Base-by-base conservation (phyloP, 192 early-diverging fungal species). In the Umbelopsis vinacea region DNA sequence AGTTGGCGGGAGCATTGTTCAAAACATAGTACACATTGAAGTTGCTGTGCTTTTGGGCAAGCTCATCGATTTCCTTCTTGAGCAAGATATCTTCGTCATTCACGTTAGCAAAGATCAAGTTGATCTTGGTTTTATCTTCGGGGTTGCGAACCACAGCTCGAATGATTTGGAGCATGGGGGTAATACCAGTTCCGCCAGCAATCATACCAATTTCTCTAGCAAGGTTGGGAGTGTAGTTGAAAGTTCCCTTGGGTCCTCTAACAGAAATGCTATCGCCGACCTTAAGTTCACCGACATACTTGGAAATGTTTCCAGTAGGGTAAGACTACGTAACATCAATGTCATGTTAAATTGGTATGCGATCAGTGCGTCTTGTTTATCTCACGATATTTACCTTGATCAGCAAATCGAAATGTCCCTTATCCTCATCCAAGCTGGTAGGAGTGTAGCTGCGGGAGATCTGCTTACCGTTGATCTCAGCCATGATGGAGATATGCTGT, bases 141-240 rank as follows among this genome's bases (percentile, higher is more conserved):
- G 94, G 94, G 81, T 99, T 93, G 66, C 89, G 88, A 69, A 93
- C 71, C 26, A 97, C 87, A 35, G 91, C 90, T 57, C 93, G 92
- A 55, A 97, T 93, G 70, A 99, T 90, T 70, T 93, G 95, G 69
- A 93, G 86, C 96, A 98, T 98, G 57, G 96, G 96, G 1, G 96
- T 96, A 73, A 98, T 93, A n/a, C 92, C 96, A 55, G 96, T 95
- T 67, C 96, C 96, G 74, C 95, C 94, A 46, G 96, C 96, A 85
- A 96, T 90, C 95, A 98, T 96, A 67, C 95, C 95, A 19, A 98
- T 80, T 10, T 78, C 79, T 17, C 84, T 85, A 48, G 89, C 86
- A 83, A 95, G 89, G 76, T 95, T 95, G 52, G 94, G 88, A 22
- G 79, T 85, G 84, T 96, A 97, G 72, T 82, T 88, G 84, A 97